These are phyloP conservation scores for Hura crepitans DNA, from an alignment of 441 rosid genomes.

Conservation along the genomic window DNA sequence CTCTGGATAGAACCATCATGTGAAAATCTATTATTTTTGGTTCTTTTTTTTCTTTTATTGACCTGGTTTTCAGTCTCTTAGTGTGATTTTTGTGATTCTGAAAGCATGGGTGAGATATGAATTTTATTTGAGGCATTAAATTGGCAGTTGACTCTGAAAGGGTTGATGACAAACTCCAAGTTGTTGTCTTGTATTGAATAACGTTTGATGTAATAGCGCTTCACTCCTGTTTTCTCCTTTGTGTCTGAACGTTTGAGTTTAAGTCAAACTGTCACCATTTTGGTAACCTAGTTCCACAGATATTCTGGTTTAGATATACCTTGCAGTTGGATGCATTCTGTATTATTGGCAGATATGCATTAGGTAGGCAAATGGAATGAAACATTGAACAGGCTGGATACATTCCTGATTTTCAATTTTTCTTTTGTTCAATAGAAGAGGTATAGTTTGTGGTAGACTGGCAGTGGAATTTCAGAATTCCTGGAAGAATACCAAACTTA, in stretches of 20 bases:
- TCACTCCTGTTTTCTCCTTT: not conserved
- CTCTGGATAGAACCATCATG: conserved; percentile 10
- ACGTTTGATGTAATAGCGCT: not conserved
- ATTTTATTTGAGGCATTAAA: conserved; percentile 7
- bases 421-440: not conserved
- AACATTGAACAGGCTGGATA: not conserved
- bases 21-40: conserved; percentile 11
- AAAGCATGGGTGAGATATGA: not conserved
- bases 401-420: not conserved
- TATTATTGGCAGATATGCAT: not conserved
- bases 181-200: not conserved
- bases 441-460: not conserved
- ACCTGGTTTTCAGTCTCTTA: conserved; percentile 7
- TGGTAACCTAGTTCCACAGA: not conserved
- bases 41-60: conserved; percentile 10
- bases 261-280: not conserved
- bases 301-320: not conserved
- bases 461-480: not conserved
- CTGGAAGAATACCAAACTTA: not conserved
- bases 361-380: not conserved
- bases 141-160: conserved; percentile 15
- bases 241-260: not conserved
- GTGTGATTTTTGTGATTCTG: conserved; percentile 15
- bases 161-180: not conserved
- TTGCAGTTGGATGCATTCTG: not conserved